Base-by-base conservation (phyloP, 768 basidiomycete genomes). In the Russula ochroleuca region DNA sequence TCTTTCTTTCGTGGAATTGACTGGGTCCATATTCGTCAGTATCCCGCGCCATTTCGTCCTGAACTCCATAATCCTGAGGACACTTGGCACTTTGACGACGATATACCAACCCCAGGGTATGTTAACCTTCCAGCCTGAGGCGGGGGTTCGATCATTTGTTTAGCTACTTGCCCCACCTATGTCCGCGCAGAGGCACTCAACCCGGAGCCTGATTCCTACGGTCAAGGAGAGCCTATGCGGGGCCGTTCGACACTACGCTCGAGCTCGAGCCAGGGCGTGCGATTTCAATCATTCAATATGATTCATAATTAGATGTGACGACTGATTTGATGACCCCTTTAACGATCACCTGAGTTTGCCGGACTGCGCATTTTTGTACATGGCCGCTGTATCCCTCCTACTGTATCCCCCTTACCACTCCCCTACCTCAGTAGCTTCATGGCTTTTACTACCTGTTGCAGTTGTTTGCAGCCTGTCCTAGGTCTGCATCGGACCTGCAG, bases 21-120 rank as follows among this genome's bases (percentile, higher is more conserved):
- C 72, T 98, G 90, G 88, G 78, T 80, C 51, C 90, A 88, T 70
- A 87, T 98, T 41, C 93, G 94, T 74, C 81, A 80, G 55, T 86
- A 86, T 72, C 80, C 83, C 59, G 90, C 95, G 13, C 95, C 95
- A 17, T 98, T 95, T 79, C 85, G 83, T 64, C 97, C 96, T 33
- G 86, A 94, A 66, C 82, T 99, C 63, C 78, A 73, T 33, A 79
- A 84, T 67, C 88, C 90, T 31, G 91, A 88, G 70, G 94, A 98
- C 74, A 98, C 96, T 15, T 82, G 85, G 65, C 95, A 99, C 75
- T 98, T 99, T 68, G 95, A 98, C 74, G 85, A 88, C 58, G 93
- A 96, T 74, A 98, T 97, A 70, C 92, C 92, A 23, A 78, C n/a
- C n/a, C 89, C 41, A 91, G 95, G 85, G 94, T 93, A 76, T 35